phyloP scores from a whole-genome alignment of 306 rosid genomes.

The Pyrus bretschneideri region DNA sequence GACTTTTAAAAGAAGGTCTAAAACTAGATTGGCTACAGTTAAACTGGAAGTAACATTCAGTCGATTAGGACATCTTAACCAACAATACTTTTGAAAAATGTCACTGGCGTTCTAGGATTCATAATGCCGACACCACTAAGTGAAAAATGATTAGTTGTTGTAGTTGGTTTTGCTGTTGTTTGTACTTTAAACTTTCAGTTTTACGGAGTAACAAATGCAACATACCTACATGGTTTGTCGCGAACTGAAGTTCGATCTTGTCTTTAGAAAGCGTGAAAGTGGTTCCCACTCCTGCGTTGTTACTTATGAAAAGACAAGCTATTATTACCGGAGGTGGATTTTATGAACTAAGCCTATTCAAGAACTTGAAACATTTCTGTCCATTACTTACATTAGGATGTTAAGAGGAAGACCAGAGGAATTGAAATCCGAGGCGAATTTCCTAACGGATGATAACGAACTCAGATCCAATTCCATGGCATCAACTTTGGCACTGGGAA shows the following conservation, averaged over 20 bases:
- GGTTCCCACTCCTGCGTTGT: slow-evolving; percentile 82
- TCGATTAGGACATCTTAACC: too few relatives aligned
- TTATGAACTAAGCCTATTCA: not conserved
- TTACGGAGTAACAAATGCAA: not conserved
- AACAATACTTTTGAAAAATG: too few relatives aligned
- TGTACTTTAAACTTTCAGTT: not conserved
- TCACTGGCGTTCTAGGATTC: too few relatives aligned
- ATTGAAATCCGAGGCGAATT: slow-evolving; percentile 55
- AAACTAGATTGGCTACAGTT: too few relatives aligned
- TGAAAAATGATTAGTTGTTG: too few relatives aligned
- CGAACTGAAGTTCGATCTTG: slow-evolving; percentile 78
- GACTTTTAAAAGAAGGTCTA: too few relatives aligned
- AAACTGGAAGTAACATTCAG: too few relatives aligned
- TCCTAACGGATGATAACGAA: slow-evolving; percentile 55
- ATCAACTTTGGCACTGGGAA: slow-evolving; percentile 68
- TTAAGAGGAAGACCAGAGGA: slow-evolving; percentile 55
- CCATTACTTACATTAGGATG: slow-evolving; percentile 65
- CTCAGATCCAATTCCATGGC: slow-evolving; percentile 75
- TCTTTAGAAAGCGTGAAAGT: slow-evolving; percentile 66
- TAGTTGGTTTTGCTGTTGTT: too few relatives aligned
- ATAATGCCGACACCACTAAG: too few relatives aligned
- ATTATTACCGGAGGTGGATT: slow-evolving; percentile 5
- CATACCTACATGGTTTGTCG: slow-evolving; percentile 75
- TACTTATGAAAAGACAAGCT: slow-evolving; percentile 42
- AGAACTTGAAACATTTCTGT: not conserved